Base-by-base conservation (phyloP, 257 asterid species). In the Solanum chiquidenum region DNA sequence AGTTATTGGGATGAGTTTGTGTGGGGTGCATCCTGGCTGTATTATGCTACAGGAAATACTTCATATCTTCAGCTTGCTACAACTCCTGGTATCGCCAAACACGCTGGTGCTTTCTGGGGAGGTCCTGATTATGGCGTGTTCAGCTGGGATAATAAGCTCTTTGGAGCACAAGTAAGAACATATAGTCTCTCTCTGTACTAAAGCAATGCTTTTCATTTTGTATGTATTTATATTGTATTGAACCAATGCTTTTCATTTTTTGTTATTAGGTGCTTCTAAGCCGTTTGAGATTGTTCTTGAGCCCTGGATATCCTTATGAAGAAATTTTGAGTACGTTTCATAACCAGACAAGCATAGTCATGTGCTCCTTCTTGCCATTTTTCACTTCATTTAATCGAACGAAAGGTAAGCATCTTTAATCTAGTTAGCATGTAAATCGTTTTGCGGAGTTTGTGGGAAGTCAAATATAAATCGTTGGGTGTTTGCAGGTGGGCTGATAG, bases 281-380 rank as follows among this genome's bases (percentile, higher is more conserved):
- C 92, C 99, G 98, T 20, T 58, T 97, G 89, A 91, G 98, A 89
- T 90, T 97, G 82, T 97, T 97, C 92, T 89, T 97, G 88, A 95
- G 98, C 92, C 99, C 99, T 13, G 99, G 98, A 38, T 97, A 95
- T 89, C 99, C 99, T 23, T 97, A 95, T 21, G 99, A 97, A 91
- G 99, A 97, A 83, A 95, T 95, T 73, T 89, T 97, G 94, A 92
- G 90, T 3, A 91, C 98, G 40, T 97, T 93, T 74, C 99, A 97
- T 95, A 97, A 97, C 90, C 98, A 97, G 93, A 95, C 99, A n/a
- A 92, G 93, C 93, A 92, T 95, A 88, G 90, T 93, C 91, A 95
- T 97, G 99, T 97, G 99, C 92, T 97, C 99, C 2, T 97, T 89
- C 92, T 93, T 97, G 80, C 98, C 99, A 25, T 93, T 87, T 86